A percentile compares a stretch with the other conserved stretches of the same genome.
Evolutionary conservation across 495 filamentous ascomycete genomes (phyloP).

Genomic region (Articulospora tetracladia): DNA sequence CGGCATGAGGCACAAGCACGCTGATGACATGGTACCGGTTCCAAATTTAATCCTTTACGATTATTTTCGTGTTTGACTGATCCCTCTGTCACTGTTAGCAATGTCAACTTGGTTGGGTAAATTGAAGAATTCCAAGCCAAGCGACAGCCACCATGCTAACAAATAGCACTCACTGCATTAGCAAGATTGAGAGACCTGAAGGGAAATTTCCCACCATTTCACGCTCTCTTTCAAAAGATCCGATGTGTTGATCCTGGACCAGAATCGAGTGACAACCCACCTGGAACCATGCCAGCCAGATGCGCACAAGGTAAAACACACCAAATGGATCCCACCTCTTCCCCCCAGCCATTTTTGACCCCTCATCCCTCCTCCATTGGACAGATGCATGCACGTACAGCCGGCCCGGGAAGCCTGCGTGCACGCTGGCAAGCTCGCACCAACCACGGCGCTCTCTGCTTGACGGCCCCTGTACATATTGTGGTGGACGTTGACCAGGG

Average conservation of each 20-base stretch:
- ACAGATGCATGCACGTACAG: neutral
- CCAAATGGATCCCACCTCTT: neutral
- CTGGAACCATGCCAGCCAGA: neutral
- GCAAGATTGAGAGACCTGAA: no score
- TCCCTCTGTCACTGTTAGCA: neutral
- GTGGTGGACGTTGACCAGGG: neutral
- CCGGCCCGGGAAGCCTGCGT: conserved; percentile 15
- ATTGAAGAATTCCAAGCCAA: no score
- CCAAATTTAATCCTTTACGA: no score
- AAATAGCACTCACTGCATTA: no score
- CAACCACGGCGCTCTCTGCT: neutral
- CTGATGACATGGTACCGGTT: neutral
- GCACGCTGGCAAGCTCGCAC: neutral
- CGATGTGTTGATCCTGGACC: neutral
- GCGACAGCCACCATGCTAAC: no score
- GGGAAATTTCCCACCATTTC: neutral
- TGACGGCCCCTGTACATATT: neutral
- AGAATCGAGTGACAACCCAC: neutral
- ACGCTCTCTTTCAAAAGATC: neutral
- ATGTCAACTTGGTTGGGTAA: neutral
- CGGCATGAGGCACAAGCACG: neutral
- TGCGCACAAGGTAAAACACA: neutral
- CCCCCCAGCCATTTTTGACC: neutral
- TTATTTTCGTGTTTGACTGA: no score
- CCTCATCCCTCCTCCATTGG: conserved; percentile 8